phyloP scores from a whole-genome alignment of 108 stramenopile genomes.

The Cafeteria roenbergensis region DNA sequence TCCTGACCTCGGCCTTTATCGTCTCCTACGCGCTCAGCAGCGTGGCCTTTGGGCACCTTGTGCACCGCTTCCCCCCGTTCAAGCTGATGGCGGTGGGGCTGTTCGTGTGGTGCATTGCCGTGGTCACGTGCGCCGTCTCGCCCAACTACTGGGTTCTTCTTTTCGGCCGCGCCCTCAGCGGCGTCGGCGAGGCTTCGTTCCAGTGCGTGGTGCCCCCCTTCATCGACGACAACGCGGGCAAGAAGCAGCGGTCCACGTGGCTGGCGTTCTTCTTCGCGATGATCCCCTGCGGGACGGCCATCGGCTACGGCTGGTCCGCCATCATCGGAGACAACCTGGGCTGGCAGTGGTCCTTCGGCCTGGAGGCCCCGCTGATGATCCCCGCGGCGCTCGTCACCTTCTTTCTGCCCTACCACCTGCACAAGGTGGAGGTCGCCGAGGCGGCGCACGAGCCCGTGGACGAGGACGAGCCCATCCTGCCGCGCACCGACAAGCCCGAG shows the following conservation, averaged over 20 bases:
- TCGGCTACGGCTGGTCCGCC: constrained; percentile 39
- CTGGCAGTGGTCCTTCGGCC: constrained; percentile 34
- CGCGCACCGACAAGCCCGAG: not conserved
- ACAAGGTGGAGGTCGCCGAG: too few relatives aligned
- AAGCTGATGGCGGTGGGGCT: constrained; percentile 28
- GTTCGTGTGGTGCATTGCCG: constrained; percentile 23
- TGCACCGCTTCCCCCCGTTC: constrained; percentile 28
- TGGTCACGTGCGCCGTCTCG: constrained; percentile 17
- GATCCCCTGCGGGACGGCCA: constrained; percentile 37
- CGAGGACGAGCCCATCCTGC: not conserved
- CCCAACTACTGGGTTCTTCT: constrained; percentile 21
- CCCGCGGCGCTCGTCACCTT: constrained; percentile 28
- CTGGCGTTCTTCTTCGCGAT: constrained; percentile 40
- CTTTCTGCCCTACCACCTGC: constrained; percentile 13
- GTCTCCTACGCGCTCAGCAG: constrained; percentile 29
- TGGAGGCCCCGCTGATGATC: constrained; percentile 31
- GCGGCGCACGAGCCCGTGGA: not conserved
- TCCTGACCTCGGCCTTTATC: constrained; percentile 40
- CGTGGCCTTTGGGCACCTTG: constrained; percentile 26
- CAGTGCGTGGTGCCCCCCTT: constrained; percentile 35
- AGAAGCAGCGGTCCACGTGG: constrained; percentile 22
- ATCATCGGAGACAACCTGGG: constrained; percentile 18
- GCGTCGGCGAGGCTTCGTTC: constrained; percentile 38
- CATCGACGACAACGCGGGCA: constrained; percentile 28
- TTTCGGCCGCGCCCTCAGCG: constrained; percentile 26